A percentile compares a stretch with the other conserved stretches of the same genome.
These are phyloP conservation scores for Neofusicoccum sp. DNA, from an alignment of 2,329 filamentous ascomycete species.

Conservation along the genomic window DNA sequence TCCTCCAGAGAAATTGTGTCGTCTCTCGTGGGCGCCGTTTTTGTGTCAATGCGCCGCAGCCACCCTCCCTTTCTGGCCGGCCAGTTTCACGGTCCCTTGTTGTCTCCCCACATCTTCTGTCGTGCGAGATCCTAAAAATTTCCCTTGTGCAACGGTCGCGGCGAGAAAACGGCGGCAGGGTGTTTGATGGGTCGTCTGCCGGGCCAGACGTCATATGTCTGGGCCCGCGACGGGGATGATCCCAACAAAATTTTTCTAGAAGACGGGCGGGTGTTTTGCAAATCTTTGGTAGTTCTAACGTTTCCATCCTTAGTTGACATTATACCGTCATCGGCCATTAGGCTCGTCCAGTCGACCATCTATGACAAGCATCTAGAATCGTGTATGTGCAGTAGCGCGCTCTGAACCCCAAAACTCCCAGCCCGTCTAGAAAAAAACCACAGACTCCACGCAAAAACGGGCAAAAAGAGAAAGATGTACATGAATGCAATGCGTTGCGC, in stretches of 20 bases:
- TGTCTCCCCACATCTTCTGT: slow-evolving; percentile 13
- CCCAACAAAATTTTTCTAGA: not conserved
- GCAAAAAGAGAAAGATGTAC: slow-evolving; percentile 11
- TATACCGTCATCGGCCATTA: not conserved
- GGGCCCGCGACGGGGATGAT: not conserved
- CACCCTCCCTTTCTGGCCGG: not conserved
- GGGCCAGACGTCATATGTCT: not conserved
- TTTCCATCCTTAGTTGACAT: not conserved
- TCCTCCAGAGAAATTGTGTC: not conserved
- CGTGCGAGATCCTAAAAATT: slow-evolving; percentile 13
- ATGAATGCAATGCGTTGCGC: slow-evolving; percentile 13
- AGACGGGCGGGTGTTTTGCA: not conserved
- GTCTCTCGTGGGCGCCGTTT: not conserved
- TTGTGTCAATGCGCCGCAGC: not conserved
- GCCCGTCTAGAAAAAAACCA: not conserved
- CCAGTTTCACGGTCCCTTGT: not conserved
- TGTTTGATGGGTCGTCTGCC: not conserved
- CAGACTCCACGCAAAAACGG: not conserved
- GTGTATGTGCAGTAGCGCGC: slow-evolving; percentile 1
- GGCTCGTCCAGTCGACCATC: not conserved
- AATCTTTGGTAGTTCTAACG: not conserved
- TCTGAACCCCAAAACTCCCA: not conserved
- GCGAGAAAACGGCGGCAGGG: not conserved
- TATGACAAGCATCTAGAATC: not conserved
- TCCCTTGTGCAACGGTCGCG: slow-evolving; percentile 4